Percentiles rank a stretch among this genome's conserved stretches.
Conservation (phyloP, 176 grass and related monocot genomes). For the Eragrostis curvula region DNA sequence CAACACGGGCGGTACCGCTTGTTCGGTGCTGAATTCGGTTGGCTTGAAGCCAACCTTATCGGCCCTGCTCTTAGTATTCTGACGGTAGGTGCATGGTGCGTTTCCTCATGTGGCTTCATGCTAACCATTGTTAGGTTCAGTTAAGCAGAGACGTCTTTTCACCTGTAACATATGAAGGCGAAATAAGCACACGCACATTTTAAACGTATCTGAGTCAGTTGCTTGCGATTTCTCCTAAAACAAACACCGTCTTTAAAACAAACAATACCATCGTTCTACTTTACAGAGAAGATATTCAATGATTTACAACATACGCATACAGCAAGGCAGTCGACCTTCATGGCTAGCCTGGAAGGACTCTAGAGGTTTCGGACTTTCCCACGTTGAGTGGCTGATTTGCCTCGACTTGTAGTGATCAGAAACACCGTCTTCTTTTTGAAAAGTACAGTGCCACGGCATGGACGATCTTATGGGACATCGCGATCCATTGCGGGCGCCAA, state of each 20-base stretch:
- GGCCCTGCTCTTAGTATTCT: no score
- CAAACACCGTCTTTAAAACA: no score
- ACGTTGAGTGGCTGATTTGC: slow-evolving; percentile 29
- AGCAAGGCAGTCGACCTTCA: not conserved
- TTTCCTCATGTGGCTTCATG: slow-evolving; percentile 30
- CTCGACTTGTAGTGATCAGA: slow-evolving; percentile 21
- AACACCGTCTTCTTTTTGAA: not conserved
- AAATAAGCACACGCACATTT: not conserved
- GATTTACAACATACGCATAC: not conserved
- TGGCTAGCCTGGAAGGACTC: not conserved
- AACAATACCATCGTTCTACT: not conserved
- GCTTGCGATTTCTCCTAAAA: not conserved
- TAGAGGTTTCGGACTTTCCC: slow-evolving; percentile 22
- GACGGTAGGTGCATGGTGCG: not conserved
- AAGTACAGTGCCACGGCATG: slow-evolving; percentile 3
- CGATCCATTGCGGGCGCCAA: not conserved
- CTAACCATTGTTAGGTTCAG: not conserved
- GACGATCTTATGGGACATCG: slow-evolving; percentile 20
- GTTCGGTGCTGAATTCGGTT: no score
- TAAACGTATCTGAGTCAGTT: not conserved
- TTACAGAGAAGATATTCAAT: not conserved
- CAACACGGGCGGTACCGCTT: no score
- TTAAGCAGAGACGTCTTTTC: slow-evolving; percentile 23
- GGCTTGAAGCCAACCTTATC: no score
- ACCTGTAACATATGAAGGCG: not conserved